Percentiles rank a stretch among this genome's conserved stretches.
Evolutionary conservation across 305 asterid species (phyloP).

Genomic region (Fraxinus ornus): DNA sequence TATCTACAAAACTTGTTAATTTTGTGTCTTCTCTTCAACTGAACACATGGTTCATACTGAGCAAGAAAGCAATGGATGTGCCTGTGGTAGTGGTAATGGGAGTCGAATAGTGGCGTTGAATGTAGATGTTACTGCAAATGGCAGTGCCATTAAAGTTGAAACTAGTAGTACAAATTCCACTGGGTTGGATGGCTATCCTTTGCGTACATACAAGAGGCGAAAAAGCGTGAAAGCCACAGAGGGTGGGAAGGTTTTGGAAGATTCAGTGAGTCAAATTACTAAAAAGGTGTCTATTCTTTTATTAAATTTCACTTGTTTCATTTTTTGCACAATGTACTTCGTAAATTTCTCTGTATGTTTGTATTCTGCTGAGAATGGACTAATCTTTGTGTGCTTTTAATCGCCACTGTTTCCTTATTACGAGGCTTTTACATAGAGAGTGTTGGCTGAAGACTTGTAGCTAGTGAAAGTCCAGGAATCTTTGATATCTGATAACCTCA

Average conservation of each 20-base stretch:
- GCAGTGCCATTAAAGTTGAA: constrained; percentile 26
- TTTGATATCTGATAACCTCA: background rate
- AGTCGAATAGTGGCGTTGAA: constrained; percentile 21
- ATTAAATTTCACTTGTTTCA: background rate
- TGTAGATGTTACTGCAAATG: constrained; percentile 38
- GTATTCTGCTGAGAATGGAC: background rate
- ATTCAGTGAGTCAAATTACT: constrained; percentile 32
- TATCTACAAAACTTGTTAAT: background rate
- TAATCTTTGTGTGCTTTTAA: background rate
- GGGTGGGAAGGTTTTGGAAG: constrained; percentile 29
- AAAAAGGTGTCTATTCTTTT: constrained; percentile 47
- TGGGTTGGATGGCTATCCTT: constrained; percentile 28
- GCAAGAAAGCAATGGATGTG: constrained; percentile 33
- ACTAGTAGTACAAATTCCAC: constrained; percentile 28
- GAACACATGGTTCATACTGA: constrained; percentile 45
- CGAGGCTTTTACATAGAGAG: background rate
- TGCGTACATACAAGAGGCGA: constrained; percentile 73
- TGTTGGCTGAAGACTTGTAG: constrained; percentile 1
- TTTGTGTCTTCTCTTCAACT: constrained; percentile 26
- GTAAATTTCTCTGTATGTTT: background rate
- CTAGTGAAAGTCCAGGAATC: background rate
- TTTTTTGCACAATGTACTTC: background rate
- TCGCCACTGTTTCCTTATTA: background rate
- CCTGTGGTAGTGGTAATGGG: constrained; percentile 25
- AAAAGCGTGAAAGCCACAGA: constrained; percentile 35